A percentile compares a stretch with the other conserved stretches of the same genome.
These are phyloP conservation scores for Botrytis fragariae DNA, from an alignment of 2,329 filamentous ascomycete species.

Conservation along the genomic window DNA sequence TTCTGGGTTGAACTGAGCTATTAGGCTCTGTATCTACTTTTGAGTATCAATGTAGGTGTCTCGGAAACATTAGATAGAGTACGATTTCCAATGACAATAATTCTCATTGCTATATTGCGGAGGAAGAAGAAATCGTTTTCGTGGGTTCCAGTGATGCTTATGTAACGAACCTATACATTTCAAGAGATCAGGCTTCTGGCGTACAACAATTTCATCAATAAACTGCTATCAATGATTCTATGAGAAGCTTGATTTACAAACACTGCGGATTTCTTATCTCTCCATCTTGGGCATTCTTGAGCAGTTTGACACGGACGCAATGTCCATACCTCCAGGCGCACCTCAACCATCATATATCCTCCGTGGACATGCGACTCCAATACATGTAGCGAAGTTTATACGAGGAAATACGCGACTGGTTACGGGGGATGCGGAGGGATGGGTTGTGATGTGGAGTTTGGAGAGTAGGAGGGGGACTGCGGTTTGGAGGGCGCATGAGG, in stretches of 20 bases:
- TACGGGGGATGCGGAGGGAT: constrained; percentile 88
- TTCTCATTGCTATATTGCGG: no score
- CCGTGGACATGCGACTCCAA: constrained; percentile 77
- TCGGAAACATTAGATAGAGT: not conserved
- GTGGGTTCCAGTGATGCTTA: not conserved
- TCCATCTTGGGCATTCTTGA: not conserved
- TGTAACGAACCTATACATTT: not conserved
- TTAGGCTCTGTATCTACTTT: not conserved
- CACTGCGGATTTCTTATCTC: not conserved
- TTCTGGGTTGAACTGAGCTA: not conserved
- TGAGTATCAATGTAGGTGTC: not conserved
- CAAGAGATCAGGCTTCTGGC: no score
- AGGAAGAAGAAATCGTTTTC: not conserved
- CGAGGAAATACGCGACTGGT: constrained; percentile 71
- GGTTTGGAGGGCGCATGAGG: constrained; percentile 81
- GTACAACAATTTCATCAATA: not conserved
- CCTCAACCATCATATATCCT: constrained; percentile 57
- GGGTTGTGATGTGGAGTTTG: constrained; percentile 81
- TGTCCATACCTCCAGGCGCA: constrained; percentile 33
- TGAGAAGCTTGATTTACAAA: not conserved
- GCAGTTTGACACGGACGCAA: constrained; percentile 8
- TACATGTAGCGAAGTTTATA: constrained; percentile 75
- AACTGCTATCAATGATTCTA: not conserved
- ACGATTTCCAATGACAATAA: not conserved
- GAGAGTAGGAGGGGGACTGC: constrained; percentile 75